These are phyloP conservation scores for barrel medic (Medicago truncatula) DNA, from an alignment of 306 rosid species.

Conservation along the genomic window MtrunA17r5.0-ANR NC_053045.1:64288501-64289000, in stretches of 20 bases:
- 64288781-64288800: conserved; percentile 19
- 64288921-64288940: conserved; percentile 48
- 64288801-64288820: conserved; percentile 28
- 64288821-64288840: background rate
- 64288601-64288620: no score
- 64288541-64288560: no score
- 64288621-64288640: no score
- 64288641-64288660: no score
- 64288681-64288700: no score
- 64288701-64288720: no score
- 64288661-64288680: no score
- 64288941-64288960: conserved; percentile 51
- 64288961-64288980: conserved; percentile 42
- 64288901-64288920: conserved; percentile 7
- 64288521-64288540: no score
- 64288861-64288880: conserved; percentile 1
- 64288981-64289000: conserved; percentile 71
- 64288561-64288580: no score
- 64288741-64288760: background rate
- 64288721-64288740: no score
- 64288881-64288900: conserved; percentile 45
- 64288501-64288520: no score
- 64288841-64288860: background rate
- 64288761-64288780: background rate
- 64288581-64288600: no score